Evolutionary conservation across 1,284 basidiomycete genomes (phyloP).

Genomic region (Moesziomyces globuligerus): DNA sequence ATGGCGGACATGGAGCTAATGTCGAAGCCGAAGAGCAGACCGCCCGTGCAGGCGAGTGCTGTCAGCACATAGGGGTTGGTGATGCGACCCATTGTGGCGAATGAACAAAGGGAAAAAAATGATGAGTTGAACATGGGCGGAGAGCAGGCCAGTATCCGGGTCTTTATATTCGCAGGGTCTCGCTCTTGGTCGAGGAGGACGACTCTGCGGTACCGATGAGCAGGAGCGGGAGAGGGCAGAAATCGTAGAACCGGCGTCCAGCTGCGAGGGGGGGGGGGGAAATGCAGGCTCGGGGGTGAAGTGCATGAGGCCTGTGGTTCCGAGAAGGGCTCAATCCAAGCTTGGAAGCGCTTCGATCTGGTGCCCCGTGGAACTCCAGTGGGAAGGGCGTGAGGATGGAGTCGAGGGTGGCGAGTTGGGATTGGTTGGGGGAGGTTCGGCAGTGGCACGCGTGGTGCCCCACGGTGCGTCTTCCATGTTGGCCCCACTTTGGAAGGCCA

Average conservation of each 20-base stretch:
- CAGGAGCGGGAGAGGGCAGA: not conserved
- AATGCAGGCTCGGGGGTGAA: not conserved
- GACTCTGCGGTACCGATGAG: no score
- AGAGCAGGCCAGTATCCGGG: not conserved
- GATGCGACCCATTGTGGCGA: constrained; percentile 30
- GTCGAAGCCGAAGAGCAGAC: constrained; percentile 49
- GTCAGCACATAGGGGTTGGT: constrained; percentile 43
- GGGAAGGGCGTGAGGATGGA: no score
- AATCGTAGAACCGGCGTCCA: no score
- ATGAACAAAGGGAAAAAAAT: not conserved
- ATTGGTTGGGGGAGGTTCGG: no score
- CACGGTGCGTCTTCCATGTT: no score
- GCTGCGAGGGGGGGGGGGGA: no score
- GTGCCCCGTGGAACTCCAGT: no score
- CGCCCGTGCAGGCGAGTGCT: constrained; percentile 41
- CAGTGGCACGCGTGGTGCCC: no score
- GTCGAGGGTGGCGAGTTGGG: no score
- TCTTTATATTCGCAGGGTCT: constrained; percentile 14
- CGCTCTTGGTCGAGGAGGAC: no score
- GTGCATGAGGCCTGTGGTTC: not conserved
- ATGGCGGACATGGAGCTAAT: constrained; percentile 34
- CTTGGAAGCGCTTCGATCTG: no score
- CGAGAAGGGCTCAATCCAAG: no score
- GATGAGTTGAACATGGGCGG: not conserved
- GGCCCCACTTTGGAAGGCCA: constrained; percentile 1